A percentile compares a stretch with the other conserved stretches of the same genome.
Conservation (phyloP, 768 basidiomycete species). For the Sarcodon sp. region DNA sequence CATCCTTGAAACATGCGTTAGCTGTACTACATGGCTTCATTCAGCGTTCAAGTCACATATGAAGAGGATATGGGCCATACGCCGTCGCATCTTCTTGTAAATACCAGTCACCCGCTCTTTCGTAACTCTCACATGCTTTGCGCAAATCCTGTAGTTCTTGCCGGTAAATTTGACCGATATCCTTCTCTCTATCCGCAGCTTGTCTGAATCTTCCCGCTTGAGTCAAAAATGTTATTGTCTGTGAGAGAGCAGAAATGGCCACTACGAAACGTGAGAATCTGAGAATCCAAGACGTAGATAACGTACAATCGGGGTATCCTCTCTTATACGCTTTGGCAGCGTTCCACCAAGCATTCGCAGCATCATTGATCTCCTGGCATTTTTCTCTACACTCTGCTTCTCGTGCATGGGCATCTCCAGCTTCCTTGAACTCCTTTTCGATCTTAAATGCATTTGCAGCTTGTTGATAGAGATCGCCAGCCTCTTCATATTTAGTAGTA, state of each 20-base stretch:
- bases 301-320: constrained; percentile 70
- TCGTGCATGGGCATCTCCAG: constrained; percentile 83
- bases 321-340: constrained; percentile 94
- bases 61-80: constrained; percentile 34
- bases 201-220: constrained; percentile 86
- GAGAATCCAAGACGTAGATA: not conserved
- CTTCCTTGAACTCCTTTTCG: constrained; percentile 84
- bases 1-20: constrained; percentile 91
- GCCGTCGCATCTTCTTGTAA: constrained; percentile 93
- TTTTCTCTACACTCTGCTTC: constrained; percentile 93
- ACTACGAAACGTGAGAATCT: constrained; percentile 30
- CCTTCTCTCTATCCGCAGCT: constrained; percentile 95
- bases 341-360: constrained; percentile 99
- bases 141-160: constrained; percentile 68
- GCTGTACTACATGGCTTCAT: constrained; percentile 56
- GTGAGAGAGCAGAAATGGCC: constrained; percentile 76
- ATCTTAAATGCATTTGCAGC: constrained; percentile 90
- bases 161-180: constrained; percentile 91
- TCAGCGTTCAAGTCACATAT: not conserved
- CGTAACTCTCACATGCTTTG: constrained; percentile 85
- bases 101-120: constrained; percentile 94
- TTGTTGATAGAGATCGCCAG: constrained; percentile 89
- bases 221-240: constrained; percentile 77
- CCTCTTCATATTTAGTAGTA: constrained; percentile 83
- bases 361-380: constrained; percentile 81